Conservation (phyloP, 78 protist species). For the Tieghemostelium lacteum region DNA sequence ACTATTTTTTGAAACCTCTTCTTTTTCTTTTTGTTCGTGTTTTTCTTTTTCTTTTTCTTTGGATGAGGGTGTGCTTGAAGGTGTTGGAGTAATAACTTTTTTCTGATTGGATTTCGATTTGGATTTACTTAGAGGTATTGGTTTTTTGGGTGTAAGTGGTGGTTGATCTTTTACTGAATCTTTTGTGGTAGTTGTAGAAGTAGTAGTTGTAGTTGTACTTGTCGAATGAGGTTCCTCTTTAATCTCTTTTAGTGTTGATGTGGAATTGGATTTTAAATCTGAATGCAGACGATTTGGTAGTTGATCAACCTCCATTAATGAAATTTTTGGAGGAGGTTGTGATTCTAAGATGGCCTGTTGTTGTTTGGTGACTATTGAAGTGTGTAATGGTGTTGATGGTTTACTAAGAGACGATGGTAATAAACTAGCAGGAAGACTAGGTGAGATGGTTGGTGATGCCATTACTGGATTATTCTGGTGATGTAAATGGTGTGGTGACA, state of each 20-base stretch:
- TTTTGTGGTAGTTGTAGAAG: neutral
- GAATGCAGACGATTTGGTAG: no score
- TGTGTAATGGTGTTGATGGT: neutral
- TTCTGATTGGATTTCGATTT: neutral
- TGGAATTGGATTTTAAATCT: no score
- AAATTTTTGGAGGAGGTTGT: no score
- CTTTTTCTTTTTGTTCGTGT: conserved; percentile 7
- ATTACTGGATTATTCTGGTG: neutral
- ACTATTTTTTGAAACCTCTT: neutral
- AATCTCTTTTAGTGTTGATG: no score
- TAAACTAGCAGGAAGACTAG: neutral
- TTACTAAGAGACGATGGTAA: no score
- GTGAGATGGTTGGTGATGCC: neutral
- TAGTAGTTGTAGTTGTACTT: neutral
- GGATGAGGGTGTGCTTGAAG: no score
- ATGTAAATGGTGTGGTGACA: neutral
- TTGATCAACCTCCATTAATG: no score
- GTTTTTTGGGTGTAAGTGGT: neutral
- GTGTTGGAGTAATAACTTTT: neutral
- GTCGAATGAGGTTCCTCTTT: no score
- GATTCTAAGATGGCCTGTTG: no score
- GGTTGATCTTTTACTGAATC: neutral
- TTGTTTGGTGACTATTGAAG: neutral
- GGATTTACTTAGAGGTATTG: neutral
- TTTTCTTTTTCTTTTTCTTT: conserved; percentile 14